Evolutionary conservation across 345 rosid genomes (phyloP).

Genomic region (Crucihimalaya himalaica): DNA sequence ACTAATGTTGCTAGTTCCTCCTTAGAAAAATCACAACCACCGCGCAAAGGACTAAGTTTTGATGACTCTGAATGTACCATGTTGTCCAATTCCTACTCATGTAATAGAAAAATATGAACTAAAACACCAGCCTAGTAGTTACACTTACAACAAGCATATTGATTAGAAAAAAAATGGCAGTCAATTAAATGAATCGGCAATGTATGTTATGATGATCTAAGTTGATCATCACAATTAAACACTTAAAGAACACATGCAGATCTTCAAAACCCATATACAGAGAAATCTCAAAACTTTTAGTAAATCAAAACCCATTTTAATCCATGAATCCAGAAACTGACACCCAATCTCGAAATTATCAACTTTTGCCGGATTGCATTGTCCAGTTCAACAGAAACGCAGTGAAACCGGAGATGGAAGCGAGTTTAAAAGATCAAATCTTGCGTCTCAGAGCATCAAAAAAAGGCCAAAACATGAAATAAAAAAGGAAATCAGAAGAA

Average conservation of each 20-base stretch:
- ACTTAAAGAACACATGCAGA: background rate
- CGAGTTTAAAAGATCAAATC: background rate
- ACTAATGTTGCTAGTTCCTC: constrained; percentile 31
- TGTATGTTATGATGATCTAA: background rate
- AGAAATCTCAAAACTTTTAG: background rate
- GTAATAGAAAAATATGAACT: constrained; percentile 3
- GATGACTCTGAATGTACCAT: constrained; percentile 23
- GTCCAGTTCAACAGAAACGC: background rate
- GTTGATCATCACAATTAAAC: background rate
- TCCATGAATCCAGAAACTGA: background rate
- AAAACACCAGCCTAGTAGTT: background rate
- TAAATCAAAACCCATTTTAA: background rate
- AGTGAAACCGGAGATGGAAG: background rate
- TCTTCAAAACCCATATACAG: background rate
- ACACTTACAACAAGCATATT: background rate
- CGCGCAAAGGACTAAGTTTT: constrained; percentile 1
- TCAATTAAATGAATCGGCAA: background rate
- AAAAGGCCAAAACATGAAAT: background rate
- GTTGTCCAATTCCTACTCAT: constrained; percentile 28
- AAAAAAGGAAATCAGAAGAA: no score
- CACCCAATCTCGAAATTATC: background rate
- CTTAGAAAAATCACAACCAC: constrained; percentile 30
- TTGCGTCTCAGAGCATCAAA: background rate
- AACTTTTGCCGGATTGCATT: background rate
- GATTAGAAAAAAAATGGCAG: background rate